Percentiles rank a stretch among this genome's conserved stretches.
These are phyloP conservation scores for Septoria linicola DNA, from an alignment of 2,329 filamentous ascomycete genomes.

Conservation along the genomic window DNA sequence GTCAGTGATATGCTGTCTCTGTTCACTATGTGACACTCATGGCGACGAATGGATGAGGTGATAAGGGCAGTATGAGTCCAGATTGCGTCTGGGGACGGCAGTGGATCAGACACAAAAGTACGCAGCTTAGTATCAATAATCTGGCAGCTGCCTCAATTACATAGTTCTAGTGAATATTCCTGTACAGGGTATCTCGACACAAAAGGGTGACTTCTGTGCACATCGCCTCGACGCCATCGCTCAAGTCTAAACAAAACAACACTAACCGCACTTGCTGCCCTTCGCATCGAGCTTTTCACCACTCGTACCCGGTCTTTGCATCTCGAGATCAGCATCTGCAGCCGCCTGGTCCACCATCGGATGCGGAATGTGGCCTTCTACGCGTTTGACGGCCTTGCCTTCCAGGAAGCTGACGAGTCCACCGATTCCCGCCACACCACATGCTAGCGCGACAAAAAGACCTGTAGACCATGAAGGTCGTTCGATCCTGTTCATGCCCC, in stretches of 20 bases:
- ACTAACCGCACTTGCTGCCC: neutral
- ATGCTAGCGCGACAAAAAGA: conserved; percentile 73
- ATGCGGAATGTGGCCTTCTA: conserved; percentile 61
- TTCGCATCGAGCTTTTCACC: conserved; percentile 1
- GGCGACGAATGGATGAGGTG: no score
- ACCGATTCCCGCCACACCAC: conserved; percentile 64
- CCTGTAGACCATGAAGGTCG: conserved; percentile 80
- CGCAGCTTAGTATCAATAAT: no score
- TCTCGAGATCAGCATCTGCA: conserved; percentile 4
- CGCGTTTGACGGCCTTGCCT: conserved; percentile 65
- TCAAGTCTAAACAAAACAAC: neutral
- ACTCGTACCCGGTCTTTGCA: conserved; percentile 2
- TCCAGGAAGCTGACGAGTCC: conserved; percentile 71
- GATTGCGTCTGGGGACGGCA: no score
- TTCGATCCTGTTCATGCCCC: conserved; percentile 55
- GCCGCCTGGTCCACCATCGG: neutral
- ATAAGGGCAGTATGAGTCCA: no score
- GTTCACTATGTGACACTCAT: no score
- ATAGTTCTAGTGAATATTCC: conserved; percentile 2
- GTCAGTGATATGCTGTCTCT: no score
- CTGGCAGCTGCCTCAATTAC: neutral
- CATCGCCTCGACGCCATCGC: neutral
- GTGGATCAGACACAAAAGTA: no score
- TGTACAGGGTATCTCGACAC: conserved; percentile 1
- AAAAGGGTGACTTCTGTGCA: no score